These are phyloP conservation scores for Obelidium mucronatum DNA, from an alignment of 192 early-diverging fungal species.

Conservation along the genomic window DNA sequence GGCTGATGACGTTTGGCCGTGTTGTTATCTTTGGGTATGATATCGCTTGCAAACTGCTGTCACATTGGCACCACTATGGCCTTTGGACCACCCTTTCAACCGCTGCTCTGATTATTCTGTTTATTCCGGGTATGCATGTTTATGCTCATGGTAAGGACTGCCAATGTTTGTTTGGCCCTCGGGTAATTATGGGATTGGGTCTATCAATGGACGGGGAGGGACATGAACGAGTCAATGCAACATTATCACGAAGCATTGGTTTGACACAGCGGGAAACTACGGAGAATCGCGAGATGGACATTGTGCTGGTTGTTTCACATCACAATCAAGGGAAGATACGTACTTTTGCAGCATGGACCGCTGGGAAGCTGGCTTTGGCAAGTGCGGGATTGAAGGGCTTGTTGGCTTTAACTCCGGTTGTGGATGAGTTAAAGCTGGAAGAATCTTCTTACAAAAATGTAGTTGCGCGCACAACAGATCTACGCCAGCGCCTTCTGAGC, in stretches of 20 bases:
- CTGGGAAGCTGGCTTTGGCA: not conserved
- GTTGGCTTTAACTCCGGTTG: not conserved
- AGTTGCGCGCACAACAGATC: not conserved
- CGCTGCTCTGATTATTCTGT: not conserved
- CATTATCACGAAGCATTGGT: slow-evolving; percentile 6
- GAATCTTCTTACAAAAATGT: not conserved
- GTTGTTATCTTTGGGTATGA: slow-evolving; percentile 12
- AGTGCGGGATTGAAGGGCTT: not conserved
- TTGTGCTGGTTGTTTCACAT: not conserved
- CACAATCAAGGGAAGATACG: slow-evolving; percentile 1
- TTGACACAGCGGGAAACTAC: not conserved
- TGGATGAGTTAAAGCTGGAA: not conserved
- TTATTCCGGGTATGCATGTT: slow-evolving; percentile 4
- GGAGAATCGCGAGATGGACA: slow-evolving; percentile 2
- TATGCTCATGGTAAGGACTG: slow-evolving; percentile 20
- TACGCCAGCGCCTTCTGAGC: not conserved
- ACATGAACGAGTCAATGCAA: not conserved
- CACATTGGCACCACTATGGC: not conserved
- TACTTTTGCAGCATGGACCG: not conserved
- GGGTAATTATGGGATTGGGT: not conserved
- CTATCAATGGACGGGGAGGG: not conserved
- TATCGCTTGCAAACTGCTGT: not conserved
- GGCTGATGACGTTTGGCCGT: not conserved
- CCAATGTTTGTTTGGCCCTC: slow-evolving; percentile 3
- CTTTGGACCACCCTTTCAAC: not conserved